A percentile compares a stretch with the other conserved stretches of the same genome.
phyloP scores from a whole-genome alignment of 2,329 filamentous ascomycete species.

The Colletotrichum godetiae region DNA sequence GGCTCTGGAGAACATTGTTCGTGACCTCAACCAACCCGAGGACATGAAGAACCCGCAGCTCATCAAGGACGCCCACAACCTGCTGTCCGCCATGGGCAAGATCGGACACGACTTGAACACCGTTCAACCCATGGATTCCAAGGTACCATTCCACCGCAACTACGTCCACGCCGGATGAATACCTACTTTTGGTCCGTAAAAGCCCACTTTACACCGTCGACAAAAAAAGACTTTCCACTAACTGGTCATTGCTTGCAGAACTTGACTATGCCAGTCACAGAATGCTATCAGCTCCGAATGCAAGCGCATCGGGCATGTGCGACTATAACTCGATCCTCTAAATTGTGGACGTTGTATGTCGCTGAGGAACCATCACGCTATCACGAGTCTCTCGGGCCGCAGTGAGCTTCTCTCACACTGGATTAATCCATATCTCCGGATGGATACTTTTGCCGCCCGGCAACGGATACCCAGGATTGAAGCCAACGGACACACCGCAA shows the following conservation, averaged over 20 bases:
- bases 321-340: slow-evolving; percentile 16
- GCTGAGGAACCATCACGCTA: slow-evolving; percentile 2
- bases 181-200: slow-evolving; percentile 35
- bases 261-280: slow-evolving; percentile 9
- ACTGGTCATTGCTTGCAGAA: slow-evolving; percentile 5
- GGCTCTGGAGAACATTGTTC: slow-evolving; percentile 70
- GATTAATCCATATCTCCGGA: slow-evolving; percentile 14
- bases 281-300: slow-evolving; percentile 16
- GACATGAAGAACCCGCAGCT: slow-evolving; percentile 65
- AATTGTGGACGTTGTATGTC: slow-evolving; percentile 14
- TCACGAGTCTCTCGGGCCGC: slow-evolving; percentile 22
- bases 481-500: slow-evolving; percentile 22
- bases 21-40: slow-evolving; percentile 59
- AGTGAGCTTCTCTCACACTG: slow-evolving; percentile 12
- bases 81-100: slow-evolving; percentile 63
- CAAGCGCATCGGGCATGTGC: slow-evolving; percentile 25
- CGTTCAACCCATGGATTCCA: slow-evolving; percentile 12
- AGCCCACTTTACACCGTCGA: background rate
- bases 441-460: slow-evolving; percentile 22
- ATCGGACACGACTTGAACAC: slow-evolving; percentile 54
- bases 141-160: slow-evolving; percentile 25
- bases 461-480: slow-evolving; percentile 12
- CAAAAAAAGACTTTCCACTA: background rate
- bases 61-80: slow-evolving; percentile 62
- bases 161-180: slow-evolving; percentile 47